Conservation (phyloP, 2,329 filamentous ascomycete genomes). For the Trichophyton schoenleinii region DNA sequence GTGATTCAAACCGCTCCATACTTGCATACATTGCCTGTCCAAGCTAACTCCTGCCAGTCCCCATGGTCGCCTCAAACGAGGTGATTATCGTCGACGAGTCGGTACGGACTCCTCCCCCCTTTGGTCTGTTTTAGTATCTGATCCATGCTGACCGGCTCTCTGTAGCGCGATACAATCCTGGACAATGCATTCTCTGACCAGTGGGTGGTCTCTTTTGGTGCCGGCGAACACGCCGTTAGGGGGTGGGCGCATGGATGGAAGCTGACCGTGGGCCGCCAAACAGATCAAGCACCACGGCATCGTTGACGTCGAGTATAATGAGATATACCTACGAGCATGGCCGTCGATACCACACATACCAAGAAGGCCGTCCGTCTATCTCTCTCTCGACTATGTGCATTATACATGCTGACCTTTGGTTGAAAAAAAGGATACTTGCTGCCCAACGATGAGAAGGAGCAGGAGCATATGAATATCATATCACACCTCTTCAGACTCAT, state of each 20-base stretch:
- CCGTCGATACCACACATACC: slow-evolving; percentile 5
- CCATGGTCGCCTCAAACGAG: neutral
- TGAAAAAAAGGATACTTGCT: slow-evolving; percentile 17
- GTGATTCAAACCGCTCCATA: neutral
- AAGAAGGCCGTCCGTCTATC: slow-evolving; percentile 2
- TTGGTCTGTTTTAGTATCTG: neutral
- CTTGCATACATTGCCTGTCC: neutral
- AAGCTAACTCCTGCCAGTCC: neutral
- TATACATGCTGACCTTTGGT: neutral
- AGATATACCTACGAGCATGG: slow-evolving; percentile 6
- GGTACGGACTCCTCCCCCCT: neutral
- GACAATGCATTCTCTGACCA: neutral
- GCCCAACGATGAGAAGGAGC: slow-evolving; percentile 26
- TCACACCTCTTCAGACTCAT: slow-evolving; percentile 27
- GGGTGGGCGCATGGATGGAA: no score
- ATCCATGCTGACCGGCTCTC: neutral
- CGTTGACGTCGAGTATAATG: slow-evolving; percentile 10
- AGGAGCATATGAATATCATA: slow-evolving; percentile 26
- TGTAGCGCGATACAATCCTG: slow-evolving; percentile 2
- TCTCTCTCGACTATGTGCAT: neutral
- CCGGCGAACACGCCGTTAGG: no score
- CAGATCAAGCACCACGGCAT: slow-evolving; percentile 8
- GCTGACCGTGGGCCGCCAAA: neutral
- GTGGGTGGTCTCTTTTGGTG: neutral
- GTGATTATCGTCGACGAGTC: slow-evolving; percentile 1